phyloP scores from a whole-genome alignment of 805 yeast species.

The Yarrowia porcina region DNA sequence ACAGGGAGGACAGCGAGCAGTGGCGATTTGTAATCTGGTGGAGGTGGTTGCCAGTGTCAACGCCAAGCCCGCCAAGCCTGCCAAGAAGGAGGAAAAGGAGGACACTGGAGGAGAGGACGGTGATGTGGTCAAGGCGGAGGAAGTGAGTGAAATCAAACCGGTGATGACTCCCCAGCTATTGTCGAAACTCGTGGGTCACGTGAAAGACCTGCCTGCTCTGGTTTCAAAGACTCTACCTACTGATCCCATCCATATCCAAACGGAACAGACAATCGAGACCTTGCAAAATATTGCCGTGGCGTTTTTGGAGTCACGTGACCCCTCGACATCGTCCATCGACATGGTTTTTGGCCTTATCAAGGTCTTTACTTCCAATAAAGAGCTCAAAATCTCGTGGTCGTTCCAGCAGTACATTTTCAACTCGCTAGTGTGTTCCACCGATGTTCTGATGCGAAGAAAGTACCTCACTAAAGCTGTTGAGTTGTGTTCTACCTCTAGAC shows the following conservation, averaged over 20 bases:
- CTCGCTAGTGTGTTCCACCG: slow-evolving; percentile 51
- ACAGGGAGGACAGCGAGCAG: not conserved
- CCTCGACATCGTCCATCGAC: slow-evolving; percentile 37
- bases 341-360: slow-evolving; percentile 45
- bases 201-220: not conserved
- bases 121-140: not conserved
- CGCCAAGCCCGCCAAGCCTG: not conserved
- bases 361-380: slow-evolving; percentile 41
- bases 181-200: not conserved
- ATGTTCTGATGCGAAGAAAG: slow-evolving; percentile 46
- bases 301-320: slow-evolving; percentile 37
- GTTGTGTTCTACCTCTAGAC: slow-evolving; percentile 45
- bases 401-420: slow-evolving; percentile 59
- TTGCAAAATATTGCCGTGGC: slow-evolving; percentile 51
- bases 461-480: slow-evolving; percentile 54
- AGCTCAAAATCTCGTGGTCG: slow-evolving; percentile 45
- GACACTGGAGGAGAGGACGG: not conserved
- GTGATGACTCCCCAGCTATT: not conserved
- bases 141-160: not conserved
- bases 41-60: not conserved
- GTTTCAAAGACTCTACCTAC: not conserved
- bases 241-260: slow-evolving; percentile 57
- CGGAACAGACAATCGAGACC: slow-evolving; percentile 63
- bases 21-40: slow-evolving; percentile 10
- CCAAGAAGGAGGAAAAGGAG: not conserved